These are phyloP conservation scores for Diaporthe longicolla DNA, from an alignment of 2,329 filamentous ascomycete species.

Conservation along the genomic window DNA sequence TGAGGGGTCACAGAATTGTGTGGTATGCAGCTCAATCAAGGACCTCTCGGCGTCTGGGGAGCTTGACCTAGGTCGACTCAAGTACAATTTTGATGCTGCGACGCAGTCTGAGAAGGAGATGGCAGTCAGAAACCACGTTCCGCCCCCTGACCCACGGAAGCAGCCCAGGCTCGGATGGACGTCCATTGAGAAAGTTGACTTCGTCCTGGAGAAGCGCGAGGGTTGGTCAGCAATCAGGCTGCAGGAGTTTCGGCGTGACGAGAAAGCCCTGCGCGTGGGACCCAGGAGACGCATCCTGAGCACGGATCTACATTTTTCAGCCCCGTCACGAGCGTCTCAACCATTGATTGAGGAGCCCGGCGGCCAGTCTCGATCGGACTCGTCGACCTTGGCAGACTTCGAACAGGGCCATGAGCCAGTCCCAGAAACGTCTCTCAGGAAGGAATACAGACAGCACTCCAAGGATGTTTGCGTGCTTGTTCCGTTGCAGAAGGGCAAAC, in stretches of 20 bases:
- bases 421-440: not conserved
- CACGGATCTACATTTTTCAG: not conserved
- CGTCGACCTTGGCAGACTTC: not conserved
- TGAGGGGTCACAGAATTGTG: not conserved
- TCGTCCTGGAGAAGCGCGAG: conserved; percentile 13
- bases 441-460: not conserved
- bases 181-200: conserved; percentile 9
- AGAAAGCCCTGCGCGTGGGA: not conserved
- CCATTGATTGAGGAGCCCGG: not conserved
- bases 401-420: too few species aligned
- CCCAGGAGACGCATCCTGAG: too few species aligned
- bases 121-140: not conserved
- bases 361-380: not conserved
- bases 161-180: not conserved
- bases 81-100: not conserved
- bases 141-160: not conserved
- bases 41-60: not conserved
- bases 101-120: not conserved
- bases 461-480: conserved; percentile 8
- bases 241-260: not conserved
- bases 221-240: conserved; percentile 23
- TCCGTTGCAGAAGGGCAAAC: not conserved
- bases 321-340: too few species aligned
- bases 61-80: not conserved
- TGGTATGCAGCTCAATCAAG: not conserved